Evolutionary conservation across 257 asterid genomes (phyloP).

Genomic region (Rhazya stricta): DNA sequence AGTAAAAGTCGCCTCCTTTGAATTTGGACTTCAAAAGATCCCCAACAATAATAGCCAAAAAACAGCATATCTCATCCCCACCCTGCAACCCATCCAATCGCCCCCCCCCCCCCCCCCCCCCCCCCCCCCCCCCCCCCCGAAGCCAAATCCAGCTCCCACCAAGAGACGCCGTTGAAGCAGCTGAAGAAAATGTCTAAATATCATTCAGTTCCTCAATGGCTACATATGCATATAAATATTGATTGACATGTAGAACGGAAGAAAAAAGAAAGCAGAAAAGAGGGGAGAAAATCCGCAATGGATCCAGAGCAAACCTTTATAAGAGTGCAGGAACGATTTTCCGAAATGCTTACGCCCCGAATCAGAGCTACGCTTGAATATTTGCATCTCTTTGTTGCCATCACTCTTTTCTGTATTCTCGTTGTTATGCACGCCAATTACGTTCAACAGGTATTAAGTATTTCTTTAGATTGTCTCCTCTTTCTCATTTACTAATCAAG

Average conservation of each 20-base stretch:
- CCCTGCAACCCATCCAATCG: background rate
- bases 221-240: background rate
- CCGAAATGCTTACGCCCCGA: conserved; percentile 80
- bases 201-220: background rate
- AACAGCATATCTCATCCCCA: background rate
- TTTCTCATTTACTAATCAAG: background rate
- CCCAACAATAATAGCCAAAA: background rate
- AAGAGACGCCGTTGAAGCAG: background rate
- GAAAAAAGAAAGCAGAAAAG: background rate
- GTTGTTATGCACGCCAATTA: conserved; percentile 99
- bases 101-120: too few species aligned
- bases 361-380: conserved; percentile 82
- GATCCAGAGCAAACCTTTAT: conserved; percentile 99
- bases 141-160: background rate
- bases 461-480: background rate
- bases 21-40: background rate
- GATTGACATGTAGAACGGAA: background rate
- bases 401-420: conserved; percentile 83
- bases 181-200: background rate
- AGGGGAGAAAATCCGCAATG: conserved; percentile 30
- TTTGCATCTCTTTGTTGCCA: conserved; percentile 69
- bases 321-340: conserved; percentile 90
- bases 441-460: conserved; percentile 98
- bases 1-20: background rate
- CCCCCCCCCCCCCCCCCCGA: background rate